Conservation (phyloP, 148 eudicot genomes). For the Camellia granthamiana region DNA sequence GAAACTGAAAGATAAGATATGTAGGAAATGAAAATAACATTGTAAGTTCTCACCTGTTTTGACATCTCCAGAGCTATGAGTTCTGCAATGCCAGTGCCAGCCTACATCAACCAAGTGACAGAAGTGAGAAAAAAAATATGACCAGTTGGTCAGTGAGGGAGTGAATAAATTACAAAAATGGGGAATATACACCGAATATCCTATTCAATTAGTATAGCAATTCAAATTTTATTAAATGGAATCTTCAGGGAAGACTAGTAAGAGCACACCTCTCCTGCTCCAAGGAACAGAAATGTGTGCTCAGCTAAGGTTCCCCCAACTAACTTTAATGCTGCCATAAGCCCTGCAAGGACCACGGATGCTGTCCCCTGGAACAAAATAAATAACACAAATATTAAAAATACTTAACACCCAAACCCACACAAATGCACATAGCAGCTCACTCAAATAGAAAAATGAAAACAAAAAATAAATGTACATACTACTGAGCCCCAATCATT, state of each 20-base stretch:
- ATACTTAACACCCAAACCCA: neutral
- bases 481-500: neutral
- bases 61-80: conserved; percentile 97
- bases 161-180: neutral
- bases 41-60: conserved; percentile 64
- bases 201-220: neutral
- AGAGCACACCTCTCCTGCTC: conserved; percentile 87
- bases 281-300: conserved; percentile 82
- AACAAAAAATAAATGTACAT: neutral
- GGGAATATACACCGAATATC: neutral
- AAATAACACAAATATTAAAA: conserved; percentile 3
- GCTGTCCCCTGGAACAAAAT: conserved; percentile 74
- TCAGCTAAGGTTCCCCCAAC: conserved; percentile 78
- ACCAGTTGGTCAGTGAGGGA: neutral
- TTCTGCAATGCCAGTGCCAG: conserved; percentile 97
- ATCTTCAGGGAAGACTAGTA: neutral
- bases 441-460: neutral
- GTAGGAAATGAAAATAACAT: neutral
- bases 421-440: neutral
- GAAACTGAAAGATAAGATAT: neutral
- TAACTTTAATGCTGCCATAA: conserved; percentile 67
- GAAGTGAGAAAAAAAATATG: neutral
- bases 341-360: conserved; percentile 92
- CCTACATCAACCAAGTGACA: conserved; percentile 42
- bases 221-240: neutral